Evolutionary conservation across 1,284 basidiomycete species (phyloP), one percentile per base, ranked within the genome.

Genomic region (Flammula alnicola): DNA sequence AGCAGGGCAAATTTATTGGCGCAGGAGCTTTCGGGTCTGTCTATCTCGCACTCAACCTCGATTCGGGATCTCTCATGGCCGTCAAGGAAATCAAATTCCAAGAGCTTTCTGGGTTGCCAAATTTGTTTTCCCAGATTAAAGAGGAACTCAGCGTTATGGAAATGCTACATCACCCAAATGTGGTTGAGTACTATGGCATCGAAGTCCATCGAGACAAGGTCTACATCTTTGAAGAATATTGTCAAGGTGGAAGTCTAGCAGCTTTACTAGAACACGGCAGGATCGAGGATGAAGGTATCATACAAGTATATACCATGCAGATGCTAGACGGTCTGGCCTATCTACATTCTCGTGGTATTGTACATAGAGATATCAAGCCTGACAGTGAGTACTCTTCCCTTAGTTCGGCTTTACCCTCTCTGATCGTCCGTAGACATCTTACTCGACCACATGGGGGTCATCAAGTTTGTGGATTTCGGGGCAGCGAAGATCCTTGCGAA

Each of bases 71-170:
- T 29, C 86, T 98, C 50, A 98, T 99, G 95, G 97, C 97, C 3
- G 97, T 99, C 64, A 99, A 99, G 74, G 97, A 99, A 75, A 96
- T 99, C 67, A 93, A 95, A 52, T 97, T 98, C 69, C 95, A 98
- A 66, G 97, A 99, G 71, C 71, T 95, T 44, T 80, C 91, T 39
- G 86, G 90, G 25, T 73, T 91, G 45, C 89, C 92, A 5, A 90
- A 84, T 54, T 74, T 95, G 16, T 92, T 95, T 73, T 84, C 93
- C 56, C 94, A 97, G 66, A 98, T 99, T 71, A 91, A 89, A 67
- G 95, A 99, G 68, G 97, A 99, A 73, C 87, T 98, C 57, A 90
- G 86, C 60, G 95, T 99, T 54, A 99, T 99, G 97, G 94, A 97
- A 71, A 91, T 99, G 87, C 81, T 99, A 25, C 91, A 93, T 58